phyloP scores from a whole-genome alignment of 441 rosid genomes.

The Geranium incanum region DNA sequence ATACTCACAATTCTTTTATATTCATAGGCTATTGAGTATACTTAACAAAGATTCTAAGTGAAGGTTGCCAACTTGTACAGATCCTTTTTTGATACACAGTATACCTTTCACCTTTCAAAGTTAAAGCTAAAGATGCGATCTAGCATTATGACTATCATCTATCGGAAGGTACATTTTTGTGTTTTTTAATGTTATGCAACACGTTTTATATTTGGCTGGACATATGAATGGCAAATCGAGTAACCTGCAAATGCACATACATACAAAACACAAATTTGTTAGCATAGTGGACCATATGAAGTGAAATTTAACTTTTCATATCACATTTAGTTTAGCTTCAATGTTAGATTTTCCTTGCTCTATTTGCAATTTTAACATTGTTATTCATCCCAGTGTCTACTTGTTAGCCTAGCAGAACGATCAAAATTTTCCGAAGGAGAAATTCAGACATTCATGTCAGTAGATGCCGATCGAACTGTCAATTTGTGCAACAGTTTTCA shows the following conservation, averaged over 20 bases:
- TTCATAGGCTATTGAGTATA: conserved; percentile 6
- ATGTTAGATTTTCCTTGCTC: conserved; percentile 11
- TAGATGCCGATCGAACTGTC: conserved; percentile 91
- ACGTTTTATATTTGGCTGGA: neutral
- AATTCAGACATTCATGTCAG: conserved; percentile 96
- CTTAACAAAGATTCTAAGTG: conserved; percentile 16
- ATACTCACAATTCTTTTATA: conserved; percentile 1
- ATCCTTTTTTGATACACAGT: conserved; percentile 87
- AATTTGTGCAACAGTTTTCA: conserved; percentile 89
- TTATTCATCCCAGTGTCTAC: conserved; percentile 53
- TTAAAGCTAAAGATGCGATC: conserved; percentile 78
- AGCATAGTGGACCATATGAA: conserved; percentile 6
- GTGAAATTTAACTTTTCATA: neutral
- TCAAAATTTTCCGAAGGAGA: conserved; percentile 85
- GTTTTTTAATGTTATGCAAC: neutral
- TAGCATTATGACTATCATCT: conserved; percentile 77
- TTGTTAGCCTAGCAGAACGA: conserved; percentile 62
- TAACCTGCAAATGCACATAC: neutral
- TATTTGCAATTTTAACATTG: conserved; percentile 16
- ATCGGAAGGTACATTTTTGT: conserved; percentile 52
- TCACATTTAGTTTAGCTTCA: neutral
- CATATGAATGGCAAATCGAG: neutral
- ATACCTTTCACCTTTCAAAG: conserved; percentile 61
- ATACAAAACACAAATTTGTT: neutral
- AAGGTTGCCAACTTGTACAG: conserved; percentile 40